Evolutionary conservation across 805 yeast genomes (phyloP).

Genomic region (Myxozyma nipponensis): DNA sequence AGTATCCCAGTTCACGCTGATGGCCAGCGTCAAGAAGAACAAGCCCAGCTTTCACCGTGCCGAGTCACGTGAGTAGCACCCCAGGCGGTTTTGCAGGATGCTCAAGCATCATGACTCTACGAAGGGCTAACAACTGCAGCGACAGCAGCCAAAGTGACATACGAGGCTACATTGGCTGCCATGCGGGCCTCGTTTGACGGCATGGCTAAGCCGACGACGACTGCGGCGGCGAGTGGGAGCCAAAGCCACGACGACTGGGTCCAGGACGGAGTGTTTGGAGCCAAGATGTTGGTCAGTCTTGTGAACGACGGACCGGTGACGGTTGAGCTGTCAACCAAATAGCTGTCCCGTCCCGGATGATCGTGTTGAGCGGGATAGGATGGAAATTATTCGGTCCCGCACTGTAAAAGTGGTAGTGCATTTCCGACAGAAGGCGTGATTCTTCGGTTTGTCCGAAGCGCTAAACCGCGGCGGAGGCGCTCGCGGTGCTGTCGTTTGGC

Average conservation of each 20-base stretch:
- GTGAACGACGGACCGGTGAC: slow-evolving; percentile 95
- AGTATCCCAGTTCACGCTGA: slow-evolving; percentile 89
- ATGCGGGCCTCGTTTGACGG: slow-evolving; percentile 36
- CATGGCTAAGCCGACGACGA: slow-evolving; percentile 23
- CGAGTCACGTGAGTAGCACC: slow-evolving; percentile 70
- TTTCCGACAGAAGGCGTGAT: no score
- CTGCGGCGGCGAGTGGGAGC: no score
- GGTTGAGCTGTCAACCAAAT: slow-evolving; percentile 47
- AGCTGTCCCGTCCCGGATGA: slow-evolving; percentile 17
- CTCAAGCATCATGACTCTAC: no score
- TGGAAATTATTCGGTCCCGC: no score
- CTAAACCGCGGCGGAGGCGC: no score
- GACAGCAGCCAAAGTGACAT: slow-evolving; percentile 7
- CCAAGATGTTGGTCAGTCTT: slow-evolving; percentile 91
- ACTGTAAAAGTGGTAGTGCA: no score
- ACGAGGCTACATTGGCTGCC: slow-evolving; percentile 1
- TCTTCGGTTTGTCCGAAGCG: no score
- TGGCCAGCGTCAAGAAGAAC: slow-evolving; percentile 83
- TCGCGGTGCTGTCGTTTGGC: no score
- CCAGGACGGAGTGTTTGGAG: slow-evolving; percentile 89
- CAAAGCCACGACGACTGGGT: slow-evolving; percentile 58
- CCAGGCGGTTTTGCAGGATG: no score
- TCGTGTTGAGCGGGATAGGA: no score
- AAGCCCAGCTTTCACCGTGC: slow-evolving; percentile 92
- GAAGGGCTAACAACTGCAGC: no score